Evolutionary conservation across 306 rosid genomes (phyloP).

Genomic region (Dicorynia guianensis): DNA sequence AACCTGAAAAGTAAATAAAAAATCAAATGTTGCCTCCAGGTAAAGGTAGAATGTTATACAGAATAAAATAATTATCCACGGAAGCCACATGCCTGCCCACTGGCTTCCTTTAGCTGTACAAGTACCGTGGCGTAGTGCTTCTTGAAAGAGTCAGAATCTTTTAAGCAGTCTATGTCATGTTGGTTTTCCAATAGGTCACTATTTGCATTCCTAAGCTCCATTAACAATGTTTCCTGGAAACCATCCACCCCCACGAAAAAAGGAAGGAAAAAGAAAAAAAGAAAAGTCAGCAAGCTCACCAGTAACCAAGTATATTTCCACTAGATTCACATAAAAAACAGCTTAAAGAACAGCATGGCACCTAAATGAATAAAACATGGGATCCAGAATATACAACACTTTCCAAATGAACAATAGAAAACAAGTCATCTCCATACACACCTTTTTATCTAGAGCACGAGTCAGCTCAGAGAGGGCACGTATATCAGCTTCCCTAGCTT

Average conservation of each 20-base stretch:
- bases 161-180: conserved; percentile 62
- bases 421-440: conserved; percentile 17
- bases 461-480: conserved; percentile 57
- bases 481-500: conserved; percentile 66
- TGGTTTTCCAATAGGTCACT: conserved; percentile 61
- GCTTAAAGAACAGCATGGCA: neutral
- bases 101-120: conserved; percentile 97
- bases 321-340: neutral
- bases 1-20: conserved; percentile 64
- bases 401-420: neutral
- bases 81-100: conserved; percentile 99
- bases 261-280: neutral
- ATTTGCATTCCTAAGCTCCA: conserved; percentile 68
- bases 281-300: conserved; percentile 16
- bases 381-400: conserved; percentile 1
- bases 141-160: conserved; percentile 67
- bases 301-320: neutral
- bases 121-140: conserved; percentile 90
- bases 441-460: conserved; percentile 64
- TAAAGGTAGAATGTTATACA: conserved; percentile 20
- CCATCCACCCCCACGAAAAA: neutral
- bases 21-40: conserved; percentile 41
- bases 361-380: neutral
- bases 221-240: conserved; percentile 63
- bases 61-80: conserved; percentile 47